Evolutionary conservation across 2,329 filamentous ascomycete species (phyloP).

Genomic region (Plenodomus biglobosus): DNA sequence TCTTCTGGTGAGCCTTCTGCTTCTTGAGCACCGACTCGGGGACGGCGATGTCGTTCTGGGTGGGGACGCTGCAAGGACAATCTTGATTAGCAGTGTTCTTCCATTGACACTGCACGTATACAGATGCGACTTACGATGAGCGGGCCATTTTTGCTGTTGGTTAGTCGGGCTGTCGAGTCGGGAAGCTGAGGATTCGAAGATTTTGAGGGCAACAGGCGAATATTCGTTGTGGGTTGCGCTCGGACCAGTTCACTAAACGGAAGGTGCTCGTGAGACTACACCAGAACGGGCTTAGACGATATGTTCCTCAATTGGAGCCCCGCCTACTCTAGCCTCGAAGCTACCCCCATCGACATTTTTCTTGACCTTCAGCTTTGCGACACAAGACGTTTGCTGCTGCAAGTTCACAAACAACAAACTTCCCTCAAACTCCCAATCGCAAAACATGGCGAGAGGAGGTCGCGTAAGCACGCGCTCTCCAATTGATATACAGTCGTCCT

Average conservation of each 20-base stretch:
- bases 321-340: constrained; percentile 7
- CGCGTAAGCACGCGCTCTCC: constrained; percentile 22
- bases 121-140: constrained; percentile 32
- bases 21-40: constrained; percentile 99
- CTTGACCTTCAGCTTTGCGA: constrained; percentile 26
- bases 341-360: constrained; percentile 28
- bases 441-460: constrained; percentile 35
- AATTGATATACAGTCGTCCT: background rate
- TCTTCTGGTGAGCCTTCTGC: constrained; percentile 99
- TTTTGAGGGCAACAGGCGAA: background rate
- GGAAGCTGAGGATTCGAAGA: constrained; percentile 25
- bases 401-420: constrained; percentile 7
- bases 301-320: background rate
- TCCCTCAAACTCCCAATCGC: constrained; percentile 6
- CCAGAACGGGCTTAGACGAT: background rate
- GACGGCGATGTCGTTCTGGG: constrained; percentile 93
- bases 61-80: constrained; percentile 69
- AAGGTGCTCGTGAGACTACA: background rate
- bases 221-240: background rate
- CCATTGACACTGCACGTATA: background rate
- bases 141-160: constrained; percentile 43
- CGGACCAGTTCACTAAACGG: background rate
- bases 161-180: constrained; percentile 37
- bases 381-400: constrained; percentile 11
- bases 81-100: background rate